A percentile compares a stretch with the other conserved stretches of the same genome.
These are phyloP conservation scores for Hypoxylon lienhwacheense DNA, from an alignment of 495 filamentous ascomycete genomes.

Conservation along the genomic window DNA sequence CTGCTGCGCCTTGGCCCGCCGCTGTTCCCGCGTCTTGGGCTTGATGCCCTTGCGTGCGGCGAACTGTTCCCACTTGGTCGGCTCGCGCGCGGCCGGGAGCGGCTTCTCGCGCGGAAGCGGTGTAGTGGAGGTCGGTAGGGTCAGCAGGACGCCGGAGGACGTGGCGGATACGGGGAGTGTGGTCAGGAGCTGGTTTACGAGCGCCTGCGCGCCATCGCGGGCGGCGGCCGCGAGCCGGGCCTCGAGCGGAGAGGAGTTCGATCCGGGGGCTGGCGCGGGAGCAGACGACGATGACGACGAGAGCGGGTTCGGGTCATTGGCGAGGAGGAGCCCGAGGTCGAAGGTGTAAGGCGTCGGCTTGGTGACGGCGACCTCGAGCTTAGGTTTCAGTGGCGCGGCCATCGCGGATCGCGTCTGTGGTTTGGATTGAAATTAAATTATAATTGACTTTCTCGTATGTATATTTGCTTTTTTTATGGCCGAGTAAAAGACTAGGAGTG, in stretches of 20 bases:
- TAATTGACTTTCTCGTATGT: background rate
- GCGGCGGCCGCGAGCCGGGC: constrained; percentile 65
- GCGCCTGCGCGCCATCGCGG: constrained; percentile 81
- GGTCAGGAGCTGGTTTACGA: constrained; percentile 85
- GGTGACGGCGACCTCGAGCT: constrained; percentile 64
- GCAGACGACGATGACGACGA: too few species aligned
- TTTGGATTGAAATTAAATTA: background rate
- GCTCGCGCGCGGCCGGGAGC: constrained; percentile 72
- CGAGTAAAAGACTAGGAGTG: background rate
- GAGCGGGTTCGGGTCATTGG: constrained; percentile 80
- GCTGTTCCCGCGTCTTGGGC: constrained; percentile 67
- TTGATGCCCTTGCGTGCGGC: constrained; percentile 94
- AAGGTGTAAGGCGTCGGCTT: constrained; percentile 90
- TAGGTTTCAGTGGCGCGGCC: constrained; percentile 39
- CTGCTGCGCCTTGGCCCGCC: constrained; percentile 62
- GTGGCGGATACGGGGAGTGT: constrained; percentile 74
- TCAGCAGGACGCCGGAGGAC: constrained; percentile 69
- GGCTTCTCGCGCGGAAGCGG: constrained; percentile 86
- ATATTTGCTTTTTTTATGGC: too few species aligned
- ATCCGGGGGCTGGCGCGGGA: constrained; percentile 35
- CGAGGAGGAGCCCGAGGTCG: constrained; percentile 84
- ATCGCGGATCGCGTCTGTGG: constrained; percentile 32
- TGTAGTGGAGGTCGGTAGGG: constrained; percentile 69
- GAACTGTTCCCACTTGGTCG: constrained; percentile 93
- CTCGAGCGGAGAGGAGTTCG: constrained; percentile 51